Evolutionary conservation across 495 filamentous ascomycete genomes (phyloP).

Genomic region (Parathielavia appendiculata): DNA sequence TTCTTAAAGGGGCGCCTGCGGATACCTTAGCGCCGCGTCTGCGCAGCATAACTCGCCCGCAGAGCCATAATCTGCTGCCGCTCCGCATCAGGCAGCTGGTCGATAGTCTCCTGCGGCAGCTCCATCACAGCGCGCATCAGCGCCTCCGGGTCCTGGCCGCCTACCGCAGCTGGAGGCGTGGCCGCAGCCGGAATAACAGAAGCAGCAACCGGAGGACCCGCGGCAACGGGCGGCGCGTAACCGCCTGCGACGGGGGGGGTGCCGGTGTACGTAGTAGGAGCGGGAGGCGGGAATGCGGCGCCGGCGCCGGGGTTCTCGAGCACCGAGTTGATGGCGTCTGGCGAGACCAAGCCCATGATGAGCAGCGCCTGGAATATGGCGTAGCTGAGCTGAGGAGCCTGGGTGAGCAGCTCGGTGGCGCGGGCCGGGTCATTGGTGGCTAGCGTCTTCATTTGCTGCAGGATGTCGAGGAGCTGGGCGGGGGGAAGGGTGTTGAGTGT

Average conservation of each 20-base stretch:
- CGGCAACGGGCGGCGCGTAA: constrained; percentile 34
- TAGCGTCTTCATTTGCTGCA: constrained; percentile 90
- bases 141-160: constrained; percentile 54
- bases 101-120: constrained; percentile 70
- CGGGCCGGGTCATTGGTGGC: constrained; percentile 73
- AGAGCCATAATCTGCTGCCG: constrained; percentile 72
- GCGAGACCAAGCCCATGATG: constrained; percentile 85
- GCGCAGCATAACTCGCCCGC: constrained; percentile 27
- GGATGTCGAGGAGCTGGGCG: constrained; percentile 86
- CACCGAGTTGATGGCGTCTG: constrained; percentile 47
- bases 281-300: constrained; percentile 43
- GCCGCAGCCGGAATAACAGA: constrained; percentile 29
- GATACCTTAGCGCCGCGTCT: constrained; percentile 11
- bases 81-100: constrained; percentile 65
- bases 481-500: constrained; percentile 82
- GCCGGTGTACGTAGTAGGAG: constrained; percentile 45
- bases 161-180: constrained; percentile 39
- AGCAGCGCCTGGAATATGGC: constrained; percentile 95
- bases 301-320: constrained; percentile 34
- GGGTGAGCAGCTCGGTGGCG: constrained; percentile 78
- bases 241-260: constrained; percentile 47
- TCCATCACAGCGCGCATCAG: constrained; percentile 69
- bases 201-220: constrained; percentile 51
- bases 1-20: not conserved
- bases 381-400: constrained; percentile 90